Evolutionary conservation across 441 rosid genomes (phyloP), one percentile per base, ranked within the genome.

Genomic region (Croton laevigatus): DNA sequence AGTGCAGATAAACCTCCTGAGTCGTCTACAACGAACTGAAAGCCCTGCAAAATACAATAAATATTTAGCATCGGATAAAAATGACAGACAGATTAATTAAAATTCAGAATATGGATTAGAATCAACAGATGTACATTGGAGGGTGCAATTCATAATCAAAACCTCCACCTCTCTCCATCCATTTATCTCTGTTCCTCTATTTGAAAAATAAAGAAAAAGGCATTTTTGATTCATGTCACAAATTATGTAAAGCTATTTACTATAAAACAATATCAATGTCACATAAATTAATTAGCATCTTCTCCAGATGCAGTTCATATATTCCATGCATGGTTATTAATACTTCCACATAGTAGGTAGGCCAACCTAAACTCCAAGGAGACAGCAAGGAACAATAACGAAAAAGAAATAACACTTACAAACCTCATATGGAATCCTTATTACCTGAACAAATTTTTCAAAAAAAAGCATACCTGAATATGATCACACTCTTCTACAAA

Each of bases 401-500:
- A 48, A 48, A 62, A 23, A 22, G 9, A 22, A 55, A 19, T 2
- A 6, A 5, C 12, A 70, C 49, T 42, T 66, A 37, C 20, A 34
- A n/a, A 51, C 16, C 22, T 20, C 40, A 55, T 38, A 23, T 8
- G 22, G 14, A 49, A 62, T 12, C 17, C n/a, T 5, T 5, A 22
- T 1, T 11, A 20, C 36, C 3, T 20, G 19, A 37, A 34, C 46
- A 69, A 58, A 4, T 37, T 8, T 12, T 16, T 54, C 66, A 19
- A 7, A 54, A 55, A 27, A 38, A 32, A 42, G 57, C 11, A 12
- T 78, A 92, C 98, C 96, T 94, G 97, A 58, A 90, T 79, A 80
- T 87, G 92, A 81, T 94, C 98, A 84, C 97, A 90, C 22, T 88
- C 98, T 84, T 94, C 98, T 3, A 85, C 84, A 44, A 91, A 94